phyloP scores from a whole-genome alignment of 768 basidiomycete genomes.

The Phanerochaete sordida region DNA sequence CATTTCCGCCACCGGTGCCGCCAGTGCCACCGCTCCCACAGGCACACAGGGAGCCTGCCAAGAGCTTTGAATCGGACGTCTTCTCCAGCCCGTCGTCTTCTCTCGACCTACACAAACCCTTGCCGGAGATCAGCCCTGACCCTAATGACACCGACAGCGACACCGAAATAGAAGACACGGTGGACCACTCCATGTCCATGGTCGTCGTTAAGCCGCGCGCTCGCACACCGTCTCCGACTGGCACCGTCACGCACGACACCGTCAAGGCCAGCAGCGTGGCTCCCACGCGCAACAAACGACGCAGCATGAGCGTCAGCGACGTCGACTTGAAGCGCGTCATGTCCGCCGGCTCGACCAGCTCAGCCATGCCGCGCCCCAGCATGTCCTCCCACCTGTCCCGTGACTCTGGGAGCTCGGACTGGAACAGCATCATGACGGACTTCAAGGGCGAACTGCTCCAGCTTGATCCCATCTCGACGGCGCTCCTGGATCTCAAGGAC shows the following conservation, averaged over 20 bases:
- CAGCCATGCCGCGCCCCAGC: constrained; percentile 36
- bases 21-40: constrained; percentile 43
- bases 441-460: constrained; percentile 71
- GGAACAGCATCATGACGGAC: constrained; percentile 62
- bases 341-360: constrained; percentile 32
- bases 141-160: constrained; percentile 28
- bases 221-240: constrained; percentile 22
- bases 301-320: constrained; percentile 74
- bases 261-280: constrained; percentile 22
- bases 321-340: constrained; percentile 49
- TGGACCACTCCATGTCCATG: constrained; percentile 56
- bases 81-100: constrained; percentile 33
- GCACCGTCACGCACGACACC: constrained; percentile 18
- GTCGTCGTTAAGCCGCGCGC: constrained; percentile 50
- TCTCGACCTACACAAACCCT: constrained; percentile 49
- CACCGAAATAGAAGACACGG: constrained; percentile 39
- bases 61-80: constrained; percentile 40
- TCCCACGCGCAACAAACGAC: constrained; percentile 41
- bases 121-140: constrained; percentile 52
- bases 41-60: constrained; percentile 28
- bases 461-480: constrained; percentile 50
- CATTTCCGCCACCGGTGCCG: constrained; percentile 39
- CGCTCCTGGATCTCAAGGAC: constrained; percentile 58
- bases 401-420: constrained; percentile 28
- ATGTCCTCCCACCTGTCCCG: constrained; percentile 7